Conservation (phyloP, 345 rosid species). For the Erucastrum elatum region DNA sequence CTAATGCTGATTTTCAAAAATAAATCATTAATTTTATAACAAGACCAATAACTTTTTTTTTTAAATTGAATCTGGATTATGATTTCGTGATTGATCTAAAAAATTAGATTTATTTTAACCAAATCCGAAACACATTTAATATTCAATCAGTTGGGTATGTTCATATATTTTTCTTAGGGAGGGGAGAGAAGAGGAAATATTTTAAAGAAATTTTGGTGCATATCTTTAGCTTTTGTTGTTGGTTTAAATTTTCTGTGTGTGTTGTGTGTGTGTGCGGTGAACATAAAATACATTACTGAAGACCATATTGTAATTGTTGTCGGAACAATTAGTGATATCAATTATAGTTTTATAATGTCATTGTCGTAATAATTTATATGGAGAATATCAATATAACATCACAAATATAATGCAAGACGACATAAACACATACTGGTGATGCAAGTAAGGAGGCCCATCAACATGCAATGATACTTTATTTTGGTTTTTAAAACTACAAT, state of each 20-base stretch:
- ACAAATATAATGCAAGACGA: slow-evolving; percentile 29
- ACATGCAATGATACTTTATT: slow-evolving; percentile 9
- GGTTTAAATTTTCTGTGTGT: neutral
- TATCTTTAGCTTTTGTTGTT: neutral
- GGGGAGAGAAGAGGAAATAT: neutral
- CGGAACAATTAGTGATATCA: slow-evolving; percentile 21
- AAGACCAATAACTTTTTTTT: neutral
- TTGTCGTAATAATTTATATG: slow-evolving; percentile 37
- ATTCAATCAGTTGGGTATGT: neutral
- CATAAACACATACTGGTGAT: slow-evolving; percentile 17
- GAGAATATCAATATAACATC: slow-evolving; percentile 21
- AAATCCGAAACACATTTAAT: neutral
- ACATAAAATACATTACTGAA: slow-evolving; percentile 20
- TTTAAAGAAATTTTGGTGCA: neutral
- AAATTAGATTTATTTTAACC: neutral
- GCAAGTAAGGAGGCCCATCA: slow-evolving; percentile 38
- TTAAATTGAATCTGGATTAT: neutral
- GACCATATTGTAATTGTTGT: slow-evolving; percentile 27
- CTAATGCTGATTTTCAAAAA: neutral
- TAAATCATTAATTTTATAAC: neutral
- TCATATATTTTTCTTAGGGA: neutral
- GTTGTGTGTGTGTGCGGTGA: neutral
- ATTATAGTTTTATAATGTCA: slow-evolving; percentile 24
- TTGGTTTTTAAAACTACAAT: too few species aligned
- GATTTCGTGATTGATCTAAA: neutral